A percentile compares a stretch with the other conserved stretches of the same genome.
These are phyloP conservation scores for Dioscorea dumetorum DNA, from an alignment of 106 monocot genomes.

Conservation along the genomic window DNA sequence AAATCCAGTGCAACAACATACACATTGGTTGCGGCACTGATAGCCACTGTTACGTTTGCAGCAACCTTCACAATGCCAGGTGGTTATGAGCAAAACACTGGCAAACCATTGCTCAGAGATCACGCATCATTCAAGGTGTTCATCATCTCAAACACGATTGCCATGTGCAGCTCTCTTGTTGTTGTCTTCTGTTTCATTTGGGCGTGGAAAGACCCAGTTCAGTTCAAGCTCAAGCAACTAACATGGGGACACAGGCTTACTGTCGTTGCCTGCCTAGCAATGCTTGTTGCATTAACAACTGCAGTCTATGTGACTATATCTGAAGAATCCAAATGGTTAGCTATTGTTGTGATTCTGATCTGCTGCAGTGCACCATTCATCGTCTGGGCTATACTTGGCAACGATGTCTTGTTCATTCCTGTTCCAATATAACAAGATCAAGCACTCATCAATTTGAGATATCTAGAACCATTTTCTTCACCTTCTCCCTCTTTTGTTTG, in stretches of 20 bases:
- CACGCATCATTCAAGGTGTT: slow-evolving; percentile 24
- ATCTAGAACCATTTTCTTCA: too few species aligned
- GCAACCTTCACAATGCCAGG: slow-evolving; percentile 42
- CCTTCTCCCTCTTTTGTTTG: too few species aligned
- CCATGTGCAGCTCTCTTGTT: slow-evolving; percentile 38
- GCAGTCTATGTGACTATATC: slow-evolving; percentile 22
- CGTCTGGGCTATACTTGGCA: slow-evolving; percentile 8
- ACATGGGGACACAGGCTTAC: slow-evolving; percentile 26
- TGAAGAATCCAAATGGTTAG: slow-evolving; percentile 6
- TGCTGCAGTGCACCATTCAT: slow-evolving; percentile 10
- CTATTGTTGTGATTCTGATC: slow-evolving; percentile 5
- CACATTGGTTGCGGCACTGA: slow-evolving; percentile 26
- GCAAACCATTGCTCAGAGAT: slow-evolving; percentile 10
- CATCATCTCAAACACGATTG: slow-evolving; percentile 27
- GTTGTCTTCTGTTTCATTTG: slow-evolving; percentile 35
- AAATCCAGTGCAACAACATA: slow-evolving; percentile 11
- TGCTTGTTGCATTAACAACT: slow-evolving; percentile 27
- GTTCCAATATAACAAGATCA: too few species aligned
- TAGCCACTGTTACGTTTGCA: slow-evolving; percentile 36
- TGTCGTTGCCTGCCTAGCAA: slow-evolving; percentile 21
- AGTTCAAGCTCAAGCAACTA: slow-evolving; percentile 20
- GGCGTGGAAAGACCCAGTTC: slow-evolving; percentile 22
- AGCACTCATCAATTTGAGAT: too few species aligned
- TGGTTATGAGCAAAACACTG: slow-evolving; percentile 11
- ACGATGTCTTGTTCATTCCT: slow-evolving; percentile 16